These are phyloP conservation scores for Yarrowia galli DNA, from an alignment of 1,139 yeast genomes.

Conservation along the genomic window DNA sequence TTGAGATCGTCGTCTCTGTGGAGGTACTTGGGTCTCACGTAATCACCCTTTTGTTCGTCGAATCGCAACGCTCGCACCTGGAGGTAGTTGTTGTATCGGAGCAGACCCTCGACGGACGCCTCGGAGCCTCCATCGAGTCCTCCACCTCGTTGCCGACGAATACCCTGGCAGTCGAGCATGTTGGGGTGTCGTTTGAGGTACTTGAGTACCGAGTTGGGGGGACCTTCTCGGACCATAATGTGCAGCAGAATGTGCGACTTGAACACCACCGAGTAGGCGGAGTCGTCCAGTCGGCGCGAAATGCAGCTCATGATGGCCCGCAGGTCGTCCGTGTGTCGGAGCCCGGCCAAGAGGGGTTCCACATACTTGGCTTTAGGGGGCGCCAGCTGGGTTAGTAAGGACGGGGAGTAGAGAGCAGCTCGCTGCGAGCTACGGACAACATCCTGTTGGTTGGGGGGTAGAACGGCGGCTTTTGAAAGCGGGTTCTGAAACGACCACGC, in stretches of 20 bases:
- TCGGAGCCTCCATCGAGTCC: slow-evolving; percentile 47
- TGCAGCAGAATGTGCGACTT: slow-evolving; percentile 85
- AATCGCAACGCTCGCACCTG: slow-evolving; percentile 73
- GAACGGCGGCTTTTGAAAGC: too few species aligned
- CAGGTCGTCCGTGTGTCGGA: slow-evolving; percentile 62
- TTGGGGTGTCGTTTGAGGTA: slow-evolving; percentile 67
- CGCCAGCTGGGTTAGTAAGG: slow-evolving; percentile 67
- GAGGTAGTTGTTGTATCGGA: slow-evolving; percentile 76
- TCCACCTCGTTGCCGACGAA: slow-evolving; percentile 41
- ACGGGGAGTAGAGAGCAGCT: too few species aligned
- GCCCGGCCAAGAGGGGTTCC: slow-evolving; percentile 85
- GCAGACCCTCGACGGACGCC: slow-evolving; percentile 67
- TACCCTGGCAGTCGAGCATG: slow-evolving; percentile 59
- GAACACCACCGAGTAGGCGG: slow-evolving; percentile 86
- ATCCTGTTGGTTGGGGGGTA: too few species aligned
- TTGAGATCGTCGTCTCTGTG: slow-evolving; percentile 72
- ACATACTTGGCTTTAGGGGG: slow-evolving; percentile 96
- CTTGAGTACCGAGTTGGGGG: slow-evolving; percentile 68
- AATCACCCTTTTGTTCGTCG: slow-evolving; percentile 70
- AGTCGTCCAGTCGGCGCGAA: slow-evolving; percentile 67
- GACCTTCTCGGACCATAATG: slow-evolving; percentile 93
- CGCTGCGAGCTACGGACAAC: background rate
- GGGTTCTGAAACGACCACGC: too few species aligned
- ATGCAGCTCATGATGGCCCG: slow-evolving; percentile 72
- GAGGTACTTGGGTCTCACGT: slow-evolving; percentile 64